Conservation (phyloP, 2,329 filamentous ascomycete genomes). For the Aspergillus bombycis region DNA sequence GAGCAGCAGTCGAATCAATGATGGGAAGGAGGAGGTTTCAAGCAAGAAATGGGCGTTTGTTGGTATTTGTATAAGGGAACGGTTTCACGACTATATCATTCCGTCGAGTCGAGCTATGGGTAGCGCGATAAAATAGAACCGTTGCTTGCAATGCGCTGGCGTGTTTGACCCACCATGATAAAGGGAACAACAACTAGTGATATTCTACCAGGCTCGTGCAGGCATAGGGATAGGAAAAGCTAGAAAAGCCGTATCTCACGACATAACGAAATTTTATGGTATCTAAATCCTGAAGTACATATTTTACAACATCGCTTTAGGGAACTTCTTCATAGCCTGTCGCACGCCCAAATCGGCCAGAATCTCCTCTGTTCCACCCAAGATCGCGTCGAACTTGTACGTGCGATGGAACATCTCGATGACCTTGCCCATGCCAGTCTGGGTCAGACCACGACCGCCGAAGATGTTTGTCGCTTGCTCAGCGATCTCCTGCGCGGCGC, state of each 20-base stretch:
- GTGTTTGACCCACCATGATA: too few species aligned
- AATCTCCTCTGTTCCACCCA: constrained; percentile 83
- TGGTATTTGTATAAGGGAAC: not conserved
- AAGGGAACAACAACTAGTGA: not conserved
- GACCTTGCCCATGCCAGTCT: constrained; percentile 78
- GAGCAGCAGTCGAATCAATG: constrained; percentile 9
- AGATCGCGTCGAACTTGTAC: constrained; percentile 78
- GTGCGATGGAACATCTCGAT: constrained; percentile 84
- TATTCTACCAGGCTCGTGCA: too few species aligned
- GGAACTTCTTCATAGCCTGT: constrained; percentile 82
- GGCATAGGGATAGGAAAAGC: too few species aligned
- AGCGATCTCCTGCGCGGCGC: constrained; percentile 78
- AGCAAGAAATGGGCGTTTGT: too few species aligned
- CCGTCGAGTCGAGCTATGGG: not conserved
- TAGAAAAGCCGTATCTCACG: not conserved
- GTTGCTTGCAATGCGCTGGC: not conserved
- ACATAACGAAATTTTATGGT: not conserved
- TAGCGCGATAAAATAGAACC: not conserved
- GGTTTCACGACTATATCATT: not conserved
- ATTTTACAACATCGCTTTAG: constrained; percentile 75
- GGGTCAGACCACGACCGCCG: constrained; percentile 77
- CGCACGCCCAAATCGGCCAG: constrained; percentile 78
- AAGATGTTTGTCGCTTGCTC: constrained; percentile 86
- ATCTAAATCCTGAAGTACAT: not conserved
- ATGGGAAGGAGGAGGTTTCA: not conserved